phyloP scores from a whole-genome alignment of 345 rosid species.

The Syzygium jambos region DNA sequence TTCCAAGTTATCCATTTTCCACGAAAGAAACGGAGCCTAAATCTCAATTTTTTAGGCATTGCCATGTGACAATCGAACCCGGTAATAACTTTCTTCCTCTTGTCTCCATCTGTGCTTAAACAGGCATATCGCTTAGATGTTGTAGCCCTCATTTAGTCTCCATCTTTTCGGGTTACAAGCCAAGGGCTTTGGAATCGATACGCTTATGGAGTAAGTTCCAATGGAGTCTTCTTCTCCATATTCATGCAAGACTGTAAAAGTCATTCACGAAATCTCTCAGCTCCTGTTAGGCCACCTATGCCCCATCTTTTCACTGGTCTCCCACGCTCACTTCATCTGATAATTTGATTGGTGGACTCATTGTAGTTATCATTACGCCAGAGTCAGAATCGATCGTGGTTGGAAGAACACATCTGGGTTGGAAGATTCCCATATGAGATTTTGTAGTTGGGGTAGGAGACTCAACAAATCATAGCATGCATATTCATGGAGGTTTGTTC shows the following conservation, averaged over 20 bases:
- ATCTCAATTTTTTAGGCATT: neutral
- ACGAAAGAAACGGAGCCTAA: neutral
- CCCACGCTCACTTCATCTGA: neutral
- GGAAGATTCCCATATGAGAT: neutral
- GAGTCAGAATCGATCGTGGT: neutral
- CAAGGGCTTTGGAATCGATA: neutral
- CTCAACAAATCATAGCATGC: neutral
- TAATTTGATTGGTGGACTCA: neutral
- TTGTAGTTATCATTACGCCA: neutral
- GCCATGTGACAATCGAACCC: neutral
- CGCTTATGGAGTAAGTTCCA: neutral
- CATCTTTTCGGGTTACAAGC: neutral
- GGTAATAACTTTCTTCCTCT: neutral
- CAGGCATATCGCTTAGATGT: neutral
- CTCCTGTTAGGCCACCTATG: neutral
- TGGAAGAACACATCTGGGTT: neutral
- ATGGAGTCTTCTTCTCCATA: neutral
- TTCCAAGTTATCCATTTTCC: neutral
- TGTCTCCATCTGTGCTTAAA: neutral
- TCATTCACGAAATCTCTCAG: neutral
- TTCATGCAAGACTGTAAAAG: neutral
- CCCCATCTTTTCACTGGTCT: neutral
- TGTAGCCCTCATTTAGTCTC: neutral
- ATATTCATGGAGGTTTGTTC: neutral
- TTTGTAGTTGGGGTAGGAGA: neutral